A percentile compares a stretch with the other conserved stretches of the same genome.
Conservation (phyloP, 1,139 yeast genomes). For the Pichiaceae sp. region DNA sequence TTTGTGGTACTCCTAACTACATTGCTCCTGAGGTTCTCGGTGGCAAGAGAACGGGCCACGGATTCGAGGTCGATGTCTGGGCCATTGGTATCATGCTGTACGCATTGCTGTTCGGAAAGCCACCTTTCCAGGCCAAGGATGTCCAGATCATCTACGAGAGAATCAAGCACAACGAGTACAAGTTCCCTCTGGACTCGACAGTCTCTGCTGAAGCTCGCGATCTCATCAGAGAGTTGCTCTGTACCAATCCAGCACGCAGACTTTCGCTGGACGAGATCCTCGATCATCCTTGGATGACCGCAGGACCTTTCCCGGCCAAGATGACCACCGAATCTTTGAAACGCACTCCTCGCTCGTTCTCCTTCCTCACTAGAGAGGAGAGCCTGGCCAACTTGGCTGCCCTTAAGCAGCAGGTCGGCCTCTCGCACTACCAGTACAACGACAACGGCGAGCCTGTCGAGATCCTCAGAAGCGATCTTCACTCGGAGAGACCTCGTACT, state of each 20-base stretch:
- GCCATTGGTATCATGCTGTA: slow-evolving; percentile 94
- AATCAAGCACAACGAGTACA: slow-evolving; percentile 75
- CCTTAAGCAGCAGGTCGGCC: slow-evolving; percentile 57
- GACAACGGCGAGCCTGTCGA: slow-evolving; percentile 53
- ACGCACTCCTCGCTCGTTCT: slow-evolving; percentile 49
- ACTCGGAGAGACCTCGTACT: slow-evolving; percentile 59
- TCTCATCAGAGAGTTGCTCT: slow-evolving; percentile 64
- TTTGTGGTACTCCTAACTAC: slow-evolving; percentile 97
- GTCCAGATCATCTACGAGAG: slow-evolving; percentile 90
- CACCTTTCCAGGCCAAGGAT: slow-evolving; percentile 95
- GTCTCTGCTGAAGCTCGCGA: slow-evolving; percentile 66
- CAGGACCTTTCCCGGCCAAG: slow-evolving; percentile 71
- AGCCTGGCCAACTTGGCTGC: slow-evolving; percentile 63
- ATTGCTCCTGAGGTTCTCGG: slow-evolving; percentile 95
- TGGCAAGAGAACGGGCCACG: slow-evolving; percentile 82
- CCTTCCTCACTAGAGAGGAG: slow-evolving; percentile 46
- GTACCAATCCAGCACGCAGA: slow-evolving; percentile 72
- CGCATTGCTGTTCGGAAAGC: slow-evolving; percentile 84
- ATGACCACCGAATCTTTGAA: slow-evolving; percentile 58
- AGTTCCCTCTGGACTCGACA: slow-evolving; percentile 63
- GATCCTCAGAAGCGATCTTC: slow-evolving; percentile 61
- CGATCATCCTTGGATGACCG: slow-evolving; percentile 72
- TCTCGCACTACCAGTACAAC: slow-evolving; percentile 23
- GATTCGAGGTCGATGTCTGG: slow-evolving; percentile 95
- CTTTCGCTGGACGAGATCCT: slow-evolving; percentile 76